A percentile compares a stretch with the other conserved stretches of the same genome.
These are phyloP conservation scores for Sclerotinia sclerotiorum DNA, from an alignment of 2,329 filamentous ascomycete genomes.

Conservation along the genomic window DNA sequence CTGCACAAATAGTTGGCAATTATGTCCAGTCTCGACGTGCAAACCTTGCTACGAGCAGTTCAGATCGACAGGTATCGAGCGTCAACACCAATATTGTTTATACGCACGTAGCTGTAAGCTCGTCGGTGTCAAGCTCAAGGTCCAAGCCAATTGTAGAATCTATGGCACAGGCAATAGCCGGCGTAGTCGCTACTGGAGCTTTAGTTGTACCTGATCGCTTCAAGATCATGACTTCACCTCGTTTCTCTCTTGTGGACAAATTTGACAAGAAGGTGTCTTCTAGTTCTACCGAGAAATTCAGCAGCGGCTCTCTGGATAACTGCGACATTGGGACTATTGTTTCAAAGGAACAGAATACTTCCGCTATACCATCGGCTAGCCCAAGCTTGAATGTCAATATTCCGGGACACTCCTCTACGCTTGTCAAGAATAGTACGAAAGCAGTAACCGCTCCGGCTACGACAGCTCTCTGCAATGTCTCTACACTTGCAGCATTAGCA, in stretches of 20 bases:
- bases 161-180: neutral
- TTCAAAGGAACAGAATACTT: neutral
- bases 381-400: neutral
- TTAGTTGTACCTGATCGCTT: neutral
- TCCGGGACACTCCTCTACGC: neutral
- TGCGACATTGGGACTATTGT: neutral
- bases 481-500: neutral
- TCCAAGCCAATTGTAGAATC: neutral
- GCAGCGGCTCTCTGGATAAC: neutral
- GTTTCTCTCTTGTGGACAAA: neutral
- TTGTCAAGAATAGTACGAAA: neutral
- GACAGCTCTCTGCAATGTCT: neutral
- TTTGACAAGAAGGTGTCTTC: neutral
- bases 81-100: too few relatives aligned
- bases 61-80: neutral
- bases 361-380: neutral
- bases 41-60: neutral
- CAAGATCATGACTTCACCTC: neutral
- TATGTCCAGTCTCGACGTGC: neutral
- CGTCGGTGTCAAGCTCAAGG: neutral
- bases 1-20: neutral
- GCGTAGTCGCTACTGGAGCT: neutral
- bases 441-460: too few relatives aligned
- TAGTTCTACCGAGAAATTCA: neutral
- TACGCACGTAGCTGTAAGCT: neutral